Percentiles rank a stretch among this genome's conserved stretches.
These are phyloP conservation scores for Tetradesmus obliquus DNA, from an alignment of 139 green algal genomes.

Conservation along the genomic window DNA sequence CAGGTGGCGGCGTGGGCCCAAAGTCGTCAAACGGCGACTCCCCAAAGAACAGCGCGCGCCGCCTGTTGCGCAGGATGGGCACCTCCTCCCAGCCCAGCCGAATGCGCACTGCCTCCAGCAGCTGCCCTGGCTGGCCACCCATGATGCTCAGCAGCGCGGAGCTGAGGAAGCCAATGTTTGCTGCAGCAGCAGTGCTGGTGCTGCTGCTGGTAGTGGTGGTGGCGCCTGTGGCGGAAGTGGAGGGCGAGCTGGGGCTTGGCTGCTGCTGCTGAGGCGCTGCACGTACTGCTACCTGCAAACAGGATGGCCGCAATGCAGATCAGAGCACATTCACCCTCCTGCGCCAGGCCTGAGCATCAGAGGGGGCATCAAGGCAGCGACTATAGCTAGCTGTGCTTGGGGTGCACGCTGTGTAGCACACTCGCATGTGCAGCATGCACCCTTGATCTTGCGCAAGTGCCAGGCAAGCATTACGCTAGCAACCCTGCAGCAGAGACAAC, in stretches of 20 bases:
- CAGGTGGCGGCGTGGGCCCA: slow-evolving; percentile 49
- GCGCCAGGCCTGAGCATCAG: too few relatives aligned
- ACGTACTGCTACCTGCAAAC: not conserved
- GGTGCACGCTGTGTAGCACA: too few relatives aligned
- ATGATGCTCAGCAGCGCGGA: not conserved
- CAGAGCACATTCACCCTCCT: too few relatives aligned
- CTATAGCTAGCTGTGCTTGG: too few relatives aligned
- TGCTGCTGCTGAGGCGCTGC: not conserved
- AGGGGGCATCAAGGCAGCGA: too few relatives aligned
- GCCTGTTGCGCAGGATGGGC: slow-evolving; percentile 57
- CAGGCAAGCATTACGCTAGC: too few relatives aligned
- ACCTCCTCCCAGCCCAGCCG: slow-evolving; percentile 48
- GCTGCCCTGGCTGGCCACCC: not conserved
- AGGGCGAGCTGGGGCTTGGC: not conserved
- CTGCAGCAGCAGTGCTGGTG: not conserved
- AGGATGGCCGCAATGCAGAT: not conserved
- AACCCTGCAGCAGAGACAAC: too few relatives aligned
- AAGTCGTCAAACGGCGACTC: slow-evolving; percentile 58
- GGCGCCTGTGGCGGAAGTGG: too few relatives aligned
- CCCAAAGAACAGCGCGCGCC: slow-evolving; percentile 50
- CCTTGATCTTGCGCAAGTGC: too few relatives aligned
- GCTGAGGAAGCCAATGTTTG: not conserved
- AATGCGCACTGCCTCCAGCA: slow-evolving; percentile 8
- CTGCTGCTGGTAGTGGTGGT: not conserved
- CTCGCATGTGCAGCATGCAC: too few relatives aligned